These are phyloP conservation scores for Escallonia rubra DNA, from an alignment of 129 eudicot species.

Conservation along the genomic window DNA sequence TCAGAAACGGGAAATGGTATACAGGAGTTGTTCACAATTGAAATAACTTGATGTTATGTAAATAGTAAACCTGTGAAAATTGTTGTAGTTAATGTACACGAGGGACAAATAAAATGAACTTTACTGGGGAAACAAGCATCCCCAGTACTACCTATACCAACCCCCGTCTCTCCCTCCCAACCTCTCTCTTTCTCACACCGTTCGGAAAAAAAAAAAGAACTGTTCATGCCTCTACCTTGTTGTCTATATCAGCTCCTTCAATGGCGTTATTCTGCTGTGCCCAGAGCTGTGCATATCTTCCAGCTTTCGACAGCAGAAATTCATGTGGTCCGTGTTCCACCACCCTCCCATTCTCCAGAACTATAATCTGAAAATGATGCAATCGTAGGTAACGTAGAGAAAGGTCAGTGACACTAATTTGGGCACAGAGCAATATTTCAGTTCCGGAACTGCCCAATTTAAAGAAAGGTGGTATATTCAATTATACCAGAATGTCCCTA, in stretches of 20 bases:
- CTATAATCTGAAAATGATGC: slow-evolving; percentile 54
- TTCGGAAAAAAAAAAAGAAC: neutral
- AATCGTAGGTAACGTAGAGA: too few relatives aligned
- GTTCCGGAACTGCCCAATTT: too few relatives aligned
- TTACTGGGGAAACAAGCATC: neutral
- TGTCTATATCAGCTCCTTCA: slow-evolving; percentile 64
- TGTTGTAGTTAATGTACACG: too few relatives aligned
- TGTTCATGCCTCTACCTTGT: slow-evolving; percentile 21
- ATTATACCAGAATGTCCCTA: too few relatives aligned
- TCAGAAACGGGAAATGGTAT: too few relatives aligned
- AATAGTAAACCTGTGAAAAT: too few relatives aligned
- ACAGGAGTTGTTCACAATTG: too few relatives aligned
- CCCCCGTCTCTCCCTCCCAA: neutral
- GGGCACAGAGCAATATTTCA: too few relatives aligned
- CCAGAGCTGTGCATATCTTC: slow-evolving; percentile 98
- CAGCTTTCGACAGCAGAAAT: slow-evolving; percentile 54
- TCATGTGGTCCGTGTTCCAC: slow-evolving; percentile 99
- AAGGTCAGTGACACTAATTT: too few relatives aligned
- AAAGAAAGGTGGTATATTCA: too few relatives aligned
- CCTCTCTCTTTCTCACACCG: neutral
- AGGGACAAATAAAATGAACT: neutral
- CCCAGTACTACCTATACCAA: neutral
- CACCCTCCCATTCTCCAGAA: slow-evolving; percentile 79
- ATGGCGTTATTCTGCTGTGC: slow-evolving; percentile 74
- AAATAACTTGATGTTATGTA: too few relatives aligned